Conservation (phyloP, 75 land plant species). For the Pinus tabuliformis region DNA sequence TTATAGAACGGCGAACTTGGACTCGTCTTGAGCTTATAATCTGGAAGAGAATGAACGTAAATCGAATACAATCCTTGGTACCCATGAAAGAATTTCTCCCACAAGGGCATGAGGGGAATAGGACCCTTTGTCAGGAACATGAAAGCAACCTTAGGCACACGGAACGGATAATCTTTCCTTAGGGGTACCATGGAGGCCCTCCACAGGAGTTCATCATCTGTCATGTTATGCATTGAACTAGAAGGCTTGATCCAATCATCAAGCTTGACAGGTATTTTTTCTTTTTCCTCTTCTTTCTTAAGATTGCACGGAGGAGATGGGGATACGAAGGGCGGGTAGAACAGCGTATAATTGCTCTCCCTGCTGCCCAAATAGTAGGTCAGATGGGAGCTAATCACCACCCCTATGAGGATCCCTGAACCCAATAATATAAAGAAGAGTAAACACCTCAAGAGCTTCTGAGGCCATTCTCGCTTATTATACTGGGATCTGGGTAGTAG, state of each 20-base stretch:
- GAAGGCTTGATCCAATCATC: conserved; percentile 44
- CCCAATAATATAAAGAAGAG: conserved; percentile 44
- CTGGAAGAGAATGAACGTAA: conserved; percentile 69
- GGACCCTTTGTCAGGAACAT: conserved; percentile 86
- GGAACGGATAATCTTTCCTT: conserved; percentile 50
- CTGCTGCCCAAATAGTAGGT: conserved; percentile 28
- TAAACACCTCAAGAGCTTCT: conserved; percentile 38
- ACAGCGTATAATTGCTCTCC: not conserved
- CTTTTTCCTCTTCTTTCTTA: conserved; percentile 7
- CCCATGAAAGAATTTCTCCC: conserved; percentile 63
- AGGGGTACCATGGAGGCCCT: conserved; percentile 66
- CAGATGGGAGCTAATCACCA: conserved; percentile 40
- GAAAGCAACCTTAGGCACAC: conserved; percentile 79
- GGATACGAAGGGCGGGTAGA: conserved; percentile 1
- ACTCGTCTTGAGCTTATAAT: conserved; percentile 26
- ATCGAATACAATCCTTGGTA: conserved; percentile 41
- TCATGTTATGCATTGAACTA: conserved; percentile 50
- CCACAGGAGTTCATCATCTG: conserved; percentile 76
- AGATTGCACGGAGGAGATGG: conserved; percentile 5
- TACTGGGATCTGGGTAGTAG: too few relatives aligned
- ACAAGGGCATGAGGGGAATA: conserved; percentile 63
- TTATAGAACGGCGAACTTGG: conserved; percentile 56
- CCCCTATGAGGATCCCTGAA: conserved; percentile 36
- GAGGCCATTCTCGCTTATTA: conserved; percentile 31
- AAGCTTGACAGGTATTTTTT: conserved; percentile 7